Conservation (phyloP, 257 asterid species). For the Nicotiana tabacum region DNA sequence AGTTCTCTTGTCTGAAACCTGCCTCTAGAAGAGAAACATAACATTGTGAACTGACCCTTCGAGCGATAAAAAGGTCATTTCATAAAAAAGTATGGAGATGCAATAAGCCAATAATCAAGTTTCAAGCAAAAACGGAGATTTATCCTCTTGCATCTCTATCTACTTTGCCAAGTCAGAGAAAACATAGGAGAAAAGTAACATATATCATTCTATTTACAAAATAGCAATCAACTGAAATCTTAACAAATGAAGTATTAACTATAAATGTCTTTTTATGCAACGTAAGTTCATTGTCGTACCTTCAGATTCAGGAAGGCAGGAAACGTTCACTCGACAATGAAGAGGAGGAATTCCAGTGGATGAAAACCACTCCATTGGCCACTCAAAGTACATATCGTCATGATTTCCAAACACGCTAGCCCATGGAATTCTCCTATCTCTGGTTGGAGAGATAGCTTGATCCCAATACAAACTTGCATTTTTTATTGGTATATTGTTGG, state of each 20-base stretch:
- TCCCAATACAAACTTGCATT: conserved; percentile 86
- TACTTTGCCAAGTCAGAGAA: neutral
- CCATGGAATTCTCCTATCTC: conserved; percentile 66
- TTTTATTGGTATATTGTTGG: conserved; percentile 59
- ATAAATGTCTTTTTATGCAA: neutral
- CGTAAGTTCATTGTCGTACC: neutral
- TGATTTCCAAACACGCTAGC: conserved; percentile 82
- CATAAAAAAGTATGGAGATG: neutral
- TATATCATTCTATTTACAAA: neutral
- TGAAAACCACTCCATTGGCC: conserved; percentile 97
- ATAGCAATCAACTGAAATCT: neutral
- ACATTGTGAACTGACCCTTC: neutral
- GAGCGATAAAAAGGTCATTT: neutral
- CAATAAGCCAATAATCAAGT: neutral
- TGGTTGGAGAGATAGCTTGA: conserved; percentile 69
- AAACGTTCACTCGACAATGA: conserved; percentile 35
- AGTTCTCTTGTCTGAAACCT: neutral
- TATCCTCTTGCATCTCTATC: neutral
- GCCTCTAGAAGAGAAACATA: neutral
- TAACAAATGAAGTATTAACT: neutral
- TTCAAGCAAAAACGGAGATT: neutral
- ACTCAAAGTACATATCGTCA: conserved; percentile 79
- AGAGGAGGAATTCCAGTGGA: conserved; percentile 55
- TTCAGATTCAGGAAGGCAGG: conserved; percentile 27
- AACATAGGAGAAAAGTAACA: neutral